Conservation (phyloP, 805 yeast species). For the Metschnikowia rubicola region DNA sequence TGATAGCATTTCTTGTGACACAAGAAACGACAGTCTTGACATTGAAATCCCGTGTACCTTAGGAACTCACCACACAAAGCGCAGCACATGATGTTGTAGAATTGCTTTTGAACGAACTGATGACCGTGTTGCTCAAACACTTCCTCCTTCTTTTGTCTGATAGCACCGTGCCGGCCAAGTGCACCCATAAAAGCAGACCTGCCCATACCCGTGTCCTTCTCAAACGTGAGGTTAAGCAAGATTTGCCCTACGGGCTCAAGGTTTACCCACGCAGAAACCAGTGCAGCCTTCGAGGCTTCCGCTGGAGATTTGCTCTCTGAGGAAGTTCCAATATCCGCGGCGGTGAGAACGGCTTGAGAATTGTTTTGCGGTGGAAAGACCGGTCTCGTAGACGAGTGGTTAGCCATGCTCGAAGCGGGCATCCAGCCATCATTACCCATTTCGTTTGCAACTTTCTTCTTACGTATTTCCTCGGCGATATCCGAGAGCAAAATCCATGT, state of each 20-base stretch:
- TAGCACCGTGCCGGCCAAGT: constrained; percentile 91
- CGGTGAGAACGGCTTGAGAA: constrained; percentile 2
- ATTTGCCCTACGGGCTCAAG: constrained; percentile 95
- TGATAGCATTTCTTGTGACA: constrained; percentile 81
- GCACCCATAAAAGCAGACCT: constrained; percentile 41
- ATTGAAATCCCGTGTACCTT: constrained; percentile 80
- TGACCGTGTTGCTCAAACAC: constrained; percentile 96
- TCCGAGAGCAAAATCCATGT: constrained; percentile 90
- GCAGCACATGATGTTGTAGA: constrained; percentile 95
- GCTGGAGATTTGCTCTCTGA: neutral
- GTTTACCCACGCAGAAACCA: constrained; percentile 79
- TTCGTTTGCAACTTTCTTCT: constrained; percentile 71
- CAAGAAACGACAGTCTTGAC: constrained; percentile 77
- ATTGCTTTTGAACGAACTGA: constrained; percentile 91
- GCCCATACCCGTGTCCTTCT: constrained; percentile 48
- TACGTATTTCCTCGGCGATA: constrained; percentile 90
- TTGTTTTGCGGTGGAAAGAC: constrained; percentile 1
- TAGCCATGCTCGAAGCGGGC: constrained; percentile 57
- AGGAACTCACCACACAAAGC: constrained; percentile 96
- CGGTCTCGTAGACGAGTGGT: constrained; percentile 4
- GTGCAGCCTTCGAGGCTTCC: constrained; percentile 26
- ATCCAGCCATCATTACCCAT: constrained; percentile 81
- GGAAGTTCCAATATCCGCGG: neutral
- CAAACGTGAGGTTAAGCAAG: constrained; percentile 71
- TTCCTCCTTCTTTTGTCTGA: constrained; percentile 86